Evolutionary conservation across 179 eudicot genomes (phyloP), one percentile per base, ranked within the genome.

Genomic region (Carnegiea gigantea): DNA sequence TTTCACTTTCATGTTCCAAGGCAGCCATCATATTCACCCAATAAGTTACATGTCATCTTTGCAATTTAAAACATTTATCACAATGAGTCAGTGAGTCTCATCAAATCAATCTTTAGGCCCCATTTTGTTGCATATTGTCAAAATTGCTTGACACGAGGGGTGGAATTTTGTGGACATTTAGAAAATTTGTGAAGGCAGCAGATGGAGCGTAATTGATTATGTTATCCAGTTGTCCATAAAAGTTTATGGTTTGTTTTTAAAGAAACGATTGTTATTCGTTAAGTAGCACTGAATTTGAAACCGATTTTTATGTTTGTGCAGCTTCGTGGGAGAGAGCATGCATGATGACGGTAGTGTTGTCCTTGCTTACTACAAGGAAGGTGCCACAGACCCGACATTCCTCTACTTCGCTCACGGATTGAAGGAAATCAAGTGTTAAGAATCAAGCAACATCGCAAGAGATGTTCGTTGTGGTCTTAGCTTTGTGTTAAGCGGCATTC

Each of bases 321-420:
- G 90, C 24, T 88, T 88, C 40, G 86, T 88, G 2, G 90, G 90
- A 38, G 90, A 86, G 89, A 83, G 89, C 82, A 84, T 88, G 90
- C 76, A 49, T 15, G 86, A 84, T 43, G 90, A 88, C 1, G 62
- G 76, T 48, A 51, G 78, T 0, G 21, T 78, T 18, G 90, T 86
- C 3, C 86, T 84, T 49, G 90, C 90, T 36, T 84, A 88, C 77
- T 88, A 88, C 80, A 88, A 86, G 86, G 90, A 88, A 0, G 90
- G 87, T 23, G 89, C 89, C 8, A 30, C 89, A 9, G 86, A 88
- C 81, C 90, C 90, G 7, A 88, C 90, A 0, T 88, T 88, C 87
- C 33, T 88, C 48, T 88, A 88, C 82, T 81, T 88, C 1, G 82
- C 83, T n/a, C 82, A 86, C 54, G 90, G 86, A 6, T 72, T 88